Percentiles rank a stretch among this genome's conserved stretches.
Conservation (phyloP, 768 basidiomycete species). For the Solioccasus polychromus region DNA sequence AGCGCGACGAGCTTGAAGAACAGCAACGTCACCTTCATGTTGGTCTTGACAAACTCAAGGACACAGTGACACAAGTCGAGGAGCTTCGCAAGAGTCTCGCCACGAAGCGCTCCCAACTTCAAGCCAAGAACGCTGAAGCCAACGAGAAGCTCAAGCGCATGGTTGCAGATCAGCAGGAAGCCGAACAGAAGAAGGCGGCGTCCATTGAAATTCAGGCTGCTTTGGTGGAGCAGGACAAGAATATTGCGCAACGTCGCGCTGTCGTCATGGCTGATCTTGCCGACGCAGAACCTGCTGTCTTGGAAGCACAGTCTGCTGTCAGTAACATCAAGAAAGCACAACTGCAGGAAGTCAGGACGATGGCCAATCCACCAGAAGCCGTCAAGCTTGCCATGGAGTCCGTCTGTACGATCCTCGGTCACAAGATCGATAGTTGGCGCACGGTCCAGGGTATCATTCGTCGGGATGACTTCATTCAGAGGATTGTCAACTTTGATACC, state of each 20-base stretch:
- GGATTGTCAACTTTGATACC: conserved; percentile 96
- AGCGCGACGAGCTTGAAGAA: conserved; percentile 95
- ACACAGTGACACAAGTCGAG: conserved; percentile 96
- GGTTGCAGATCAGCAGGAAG: conserved; percentile 98
- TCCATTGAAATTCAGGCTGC: conserved; percentile 96
- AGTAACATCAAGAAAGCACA: conserved; percentile 95
- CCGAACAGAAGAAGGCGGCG: conserved; percentile 95
- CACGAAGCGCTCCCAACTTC: conserved; percentile 86
- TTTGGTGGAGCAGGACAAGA: conserved; percentile 83
- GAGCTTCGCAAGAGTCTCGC: conserved; percentile 94
- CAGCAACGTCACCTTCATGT: conserved; percentile 98
- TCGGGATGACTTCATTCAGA: conserved; percentile 93
- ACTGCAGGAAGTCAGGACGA: conserved; percentile 92
- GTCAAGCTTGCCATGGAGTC: conserved; percentile 99
- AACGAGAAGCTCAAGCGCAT: conserved; percentile 97
- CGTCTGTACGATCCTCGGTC: conserved; percentile 92
- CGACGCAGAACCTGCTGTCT: conserved; percentile 95
- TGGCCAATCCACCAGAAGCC: conserved; percentile 98
- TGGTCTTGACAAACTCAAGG: conserved; percentile 92
- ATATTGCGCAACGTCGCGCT: conserved; percentile 83
- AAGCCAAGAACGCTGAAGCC: conserved; percentile 92
- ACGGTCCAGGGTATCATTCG: conserved; percentile 94
- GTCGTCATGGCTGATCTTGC: conserved; percentile 95
- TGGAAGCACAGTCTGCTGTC: conserved; percentile 95
- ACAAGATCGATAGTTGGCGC: conserved; percentile 96